phyloP scores from a whole-genome alignment of 345 rosid species.

The Turnera subulata region DNA sequence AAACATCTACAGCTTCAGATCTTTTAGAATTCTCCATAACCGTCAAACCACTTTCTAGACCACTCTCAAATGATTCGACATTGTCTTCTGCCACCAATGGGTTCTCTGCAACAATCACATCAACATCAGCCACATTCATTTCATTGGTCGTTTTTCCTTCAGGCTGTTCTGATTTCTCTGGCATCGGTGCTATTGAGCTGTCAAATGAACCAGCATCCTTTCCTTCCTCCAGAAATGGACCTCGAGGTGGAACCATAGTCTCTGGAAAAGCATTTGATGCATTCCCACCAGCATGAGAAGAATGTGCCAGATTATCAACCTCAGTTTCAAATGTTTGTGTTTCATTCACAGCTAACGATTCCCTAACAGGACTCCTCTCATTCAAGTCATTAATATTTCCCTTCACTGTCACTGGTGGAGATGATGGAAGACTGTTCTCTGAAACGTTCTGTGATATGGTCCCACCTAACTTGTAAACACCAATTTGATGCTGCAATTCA shows the following conservation, averaged over 20 bases:
- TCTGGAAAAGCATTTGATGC: constrained; percentile 17
- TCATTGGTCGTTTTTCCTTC: not conserved
- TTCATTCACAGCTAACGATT: not conserved
- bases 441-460: constrained; percentile 2
- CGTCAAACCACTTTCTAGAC: not conserved
- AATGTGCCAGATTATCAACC: constrained; percentile 6
- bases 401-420: constrained; percentile 9
- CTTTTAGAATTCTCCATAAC: constrained; percentile 2
- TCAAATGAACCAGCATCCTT: not conserved
- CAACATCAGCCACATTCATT: not conserved
- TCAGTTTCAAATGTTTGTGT: constrained; percentile 1
- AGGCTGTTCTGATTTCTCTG: constrained; percentile 8
- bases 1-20: not conserved
- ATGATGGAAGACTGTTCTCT: constrained; percentile 9
- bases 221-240: constrained; percentile 11
- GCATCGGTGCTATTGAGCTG: not conserved
- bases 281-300: constrained; percentile 17
- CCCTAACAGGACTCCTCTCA: constrained; percentile 4
- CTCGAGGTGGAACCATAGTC: constrained; percentile 14
- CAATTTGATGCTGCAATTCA: constrained; percentile 11
- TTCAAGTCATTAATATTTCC: constrained; percentile 5
- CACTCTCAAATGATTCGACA: not conserved
- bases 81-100: not conserved
- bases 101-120: not conserved
- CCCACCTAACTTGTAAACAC: constrained; percentile 9